Evolutionary conservation across 345 rosid species (phyloP).

Genomic region (Hibiscus mutabilis): DNA sequence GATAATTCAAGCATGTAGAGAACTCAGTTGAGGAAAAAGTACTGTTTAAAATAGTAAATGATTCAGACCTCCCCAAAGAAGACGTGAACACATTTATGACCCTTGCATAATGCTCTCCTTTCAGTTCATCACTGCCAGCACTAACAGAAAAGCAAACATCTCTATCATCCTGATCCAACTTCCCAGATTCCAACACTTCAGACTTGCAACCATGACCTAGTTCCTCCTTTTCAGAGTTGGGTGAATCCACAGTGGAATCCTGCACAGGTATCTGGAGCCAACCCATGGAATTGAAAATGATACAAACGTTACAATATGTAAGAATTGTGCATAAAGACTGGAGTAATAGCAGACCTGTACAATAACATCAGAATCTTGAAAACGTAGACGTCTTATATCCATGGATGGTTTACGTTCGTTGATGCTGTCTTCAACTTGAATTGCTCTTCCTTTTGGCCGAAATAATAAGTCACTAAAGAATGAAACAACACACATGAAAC

Average conservation of each 20-base stretch:
- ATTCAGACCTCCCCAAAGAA: constrained; percentile 24
- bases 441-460: constrained; percentile 53
- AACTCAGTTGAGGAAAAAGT: background rate
- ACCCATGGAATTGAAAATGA: constrained; percentile 17
- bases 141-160: constrained; percentile 16
- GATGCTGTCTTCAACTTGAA: constrained; percentile 46
- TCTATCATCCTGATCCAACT: constrained; percentile 9
- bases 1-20: background rate
- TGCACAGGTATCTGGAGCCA: constrained; percentile 45
- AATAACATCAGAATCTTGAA: constrained; percentile 53
- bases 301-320: constrained; percentile 1
- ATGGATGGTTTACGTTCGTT: constrained; percentile 49
- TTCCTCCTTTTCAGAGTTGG: constrained; percentile 22
- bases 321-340: constrained; percentile 5
- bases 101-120: constrained; percentile 22
- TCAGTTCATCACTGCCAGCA: constrained; percentile 23
- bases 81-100: constrained; percentile 12
- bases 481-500: background rate
- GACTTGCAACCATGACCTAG: constrained; percentile 12
- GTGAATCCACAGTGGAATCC: constrained; percentile 32
- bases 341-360: constrained; percentile 41
- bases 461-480: constrained; percentile 6
- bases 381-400: constrained; percentile 31
- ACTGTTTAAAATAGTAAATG: background rate
- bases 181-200: constrained; percentile 20